A percentile compares a stretch with the other conserved stretches of the same genome.
phyloP scores from a whole-genome alignment of 164 flowering plant species.

The Hamamelis virginiana region DNA sequence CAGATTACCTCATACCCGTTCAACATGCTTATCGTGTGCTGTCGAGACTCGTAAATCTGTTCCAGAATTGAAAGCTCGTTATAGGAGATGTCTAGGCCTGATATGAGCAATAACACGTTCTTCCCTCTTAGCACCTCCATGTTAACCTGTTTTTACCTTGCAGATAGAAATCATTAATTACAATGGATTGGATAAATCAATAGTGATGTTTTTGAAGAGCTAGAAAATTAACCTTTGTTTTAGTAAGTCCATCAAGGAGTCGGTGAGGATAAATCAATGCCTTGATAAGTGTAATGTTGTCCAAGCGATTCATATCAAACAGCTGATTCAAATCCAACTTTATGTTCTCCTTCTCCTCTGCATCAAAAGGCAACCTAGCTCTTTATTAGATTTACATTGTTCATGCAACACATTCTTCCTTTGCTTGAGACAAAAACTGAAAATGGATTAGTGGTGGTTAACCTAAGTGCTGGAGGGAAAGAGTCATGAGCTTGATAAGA shows the following conservation, averaged over 20 bases:
- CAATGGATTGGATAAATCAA: too few relatives aligned
- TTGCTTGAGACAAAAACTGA: too few relatives aligned
- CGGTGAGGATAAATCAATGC: conserved; percentile 47
- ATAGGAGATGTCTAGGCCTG: conserved; percentile 35
- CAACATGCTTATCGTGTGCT: conserved; percentile 7
- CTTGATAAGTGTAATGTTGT: conserved; percentile 67
- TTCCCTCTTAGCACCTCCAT: conserved; percentile 46
- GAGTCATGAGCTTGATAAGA: conserved; percentile 11
- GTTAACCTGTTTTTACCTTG: conserved; percentile 24
- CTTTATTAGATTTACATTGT: background rate
- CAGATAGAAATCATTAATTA: too few relatives aligned
- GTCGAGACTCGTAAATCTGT: conserved; percentile 37
- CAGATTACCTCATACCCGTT: conserved; percentile 45
- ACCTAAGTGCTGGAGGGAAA: conserved; percentile 24
- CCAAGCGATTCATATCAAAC: conserved; percentile 52
- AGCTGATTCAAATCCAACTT: conserved; percentile 40
- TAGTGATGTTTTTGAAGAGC: background rate
- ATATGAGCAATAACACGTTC: conserved; percentile 46
- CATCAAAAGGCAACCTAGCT: conserved; percentile 3
- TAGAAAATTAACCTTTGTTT: conserved; percentile 68
- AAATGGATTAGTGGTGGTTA: too few relatives aligned
- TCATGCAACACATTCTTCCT: too few relatives aligned
- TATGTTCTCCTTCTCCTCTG: conserved; percentile 59
- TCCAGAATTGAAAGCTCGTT: conserved; percentile 43
- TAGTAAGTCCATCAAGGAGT: conserved; percentile 48